These are phyloP conservation scores for Pythium volutum DNA, from an alignment of 352 stramenopile species.

Conservation along the genomic window DNA sequence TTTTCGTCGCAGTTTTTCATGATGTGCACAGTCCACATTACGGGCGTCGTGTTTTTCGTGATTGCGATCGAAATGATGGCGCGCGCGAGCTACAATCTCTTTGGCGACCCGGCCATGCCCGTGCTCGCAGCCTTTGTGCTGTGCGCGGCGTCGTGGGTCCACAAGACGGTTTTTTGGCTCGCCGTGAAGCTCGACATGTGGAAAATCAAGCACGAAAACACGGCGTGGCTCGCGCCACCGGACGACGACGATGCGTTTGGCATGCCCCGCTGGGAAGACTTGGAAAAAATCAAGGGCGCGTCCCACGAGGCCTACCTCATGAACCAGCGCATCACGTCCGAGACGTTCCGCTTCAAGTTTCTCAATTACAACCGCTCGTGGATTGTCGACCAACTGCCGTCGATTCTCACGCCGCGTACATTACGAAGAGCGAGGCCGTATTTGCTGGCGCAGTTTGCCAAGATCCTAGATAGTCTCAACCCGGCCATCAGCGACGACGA, in stretches of 20 bases:
- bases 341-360: slow-evolving; percentile 98
- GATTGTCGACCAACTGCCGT: slow-evolving; percentile 94
- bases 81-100: slow-evolving; percentile 94
- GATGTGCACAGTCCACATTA: slow-evolving; percentile 94
- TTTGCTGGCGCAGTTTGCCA: slow-evolving; percentile 94
- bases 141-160: slow-evolving; percentile 52
- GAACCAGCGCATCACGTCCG: slow-evolving; percentile 95
- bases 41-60: slow-evolving; percentile 94
- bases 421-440: slow-evolving; percentile 90
- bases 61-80: slow-evolving; percentile 96
- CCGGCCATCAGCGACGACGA: slow-evolving; percentile 93
- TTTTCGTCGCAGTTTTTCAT: slow-evolving; percentile 98
- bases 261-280: slow-evolving; percentile 89
- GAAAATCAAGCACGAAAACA: slow-evolving; percentile 96
- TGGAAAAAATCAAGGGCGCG: slow-evolving; percentile 91
- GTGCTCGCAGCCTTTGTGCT: slow-evolving; percentile 80
- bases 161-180: slow-evolving; percentile 74
- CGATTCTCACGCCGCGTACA: slow-evolving; percentile 93
- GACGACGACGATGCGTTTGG: slow-evolving; percentile 92
- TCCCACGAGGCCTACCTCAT: slow-evolving; percentile 95
- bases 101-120: slow-evolving; percentile 91
- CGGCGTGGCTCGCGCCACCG: slow-evolving; percentile 87
- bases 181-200: slow-evolving; percentile 90
- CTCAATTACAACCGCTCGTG: slow-evolving; percentile 97
- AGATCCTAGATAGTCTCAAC: slow-evolving; percentile 95